Conservation (phyloP, 2,329 filamentous ascomycete genomes). For the Hymenoscyphus occultus region DNA sequence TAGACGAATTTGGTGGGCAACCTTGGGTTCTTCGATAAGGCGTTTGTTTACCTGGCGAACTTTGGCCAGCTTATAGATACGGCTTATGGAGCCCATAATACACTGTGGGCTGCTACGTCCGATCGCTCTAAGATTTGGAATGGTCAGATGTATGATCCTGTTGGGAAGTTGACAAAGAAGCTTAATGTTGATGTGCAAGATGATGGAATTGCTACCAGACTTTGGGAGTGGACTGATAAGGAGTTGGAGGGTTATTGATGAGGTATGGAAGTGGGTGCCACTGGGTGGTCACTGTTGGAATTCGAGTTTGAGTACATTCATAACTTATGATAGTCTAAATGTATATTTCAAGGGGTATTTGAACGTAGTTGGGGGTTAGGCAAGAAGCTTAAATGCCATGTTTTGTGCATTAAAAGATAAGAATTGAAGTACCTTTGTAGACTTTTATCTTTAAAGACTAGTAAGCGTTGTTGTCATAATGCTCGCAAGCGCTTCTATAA, state of each 20-base stretch:
- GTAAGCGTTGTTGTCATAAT: no score
- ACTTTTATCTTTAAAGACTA: no score
- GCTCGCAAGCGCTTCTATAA: no score
- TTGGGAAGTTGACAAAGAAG: slow-evolving; percentile 34
- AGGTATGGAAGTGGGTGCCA: no score
- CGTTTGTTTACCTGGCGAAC: neutral
- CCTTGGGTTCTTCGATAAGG: neutral
- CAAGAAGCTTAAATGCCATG: no score
- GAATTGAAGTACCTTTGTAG: no score
- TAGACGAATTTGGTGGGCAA: slow-evolving; percentile 15
- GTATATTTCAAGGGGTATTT: no score
- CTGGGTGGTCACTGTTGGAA: no score
- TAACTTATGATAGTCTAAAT: no score
- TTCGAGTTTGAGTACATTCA: no score
- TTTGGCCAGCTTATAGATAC: slow-evolving; percentile 1
- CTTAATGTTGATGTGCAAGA: slow-evolving; percentile 27
- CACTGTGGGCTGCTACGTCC: slow-evolving; percentile 41
- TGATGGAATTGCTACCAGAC: slow-evolving; percentile 35
- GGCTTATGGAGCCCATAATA: slow-evolving; percentile 31
- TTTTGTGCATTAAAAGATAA: no score
- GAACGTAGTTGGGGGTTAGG: no score
- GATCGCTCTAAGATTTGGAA: slow-evolving; percentile 28
- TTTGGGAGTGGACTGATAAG: slow-evolving; percentile 42
- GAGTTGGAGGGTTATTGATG: slow-evolving; percentile 6
- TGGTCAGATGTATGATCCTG: slow-evolving; percentile 39